A percentile compares a stretch with the other conserved stretches of the same genome.
Evolutionary conservation across 495 filamentous ascomycete species (phyloP).

Genomic region (Aspergillus diversus): DNA sequence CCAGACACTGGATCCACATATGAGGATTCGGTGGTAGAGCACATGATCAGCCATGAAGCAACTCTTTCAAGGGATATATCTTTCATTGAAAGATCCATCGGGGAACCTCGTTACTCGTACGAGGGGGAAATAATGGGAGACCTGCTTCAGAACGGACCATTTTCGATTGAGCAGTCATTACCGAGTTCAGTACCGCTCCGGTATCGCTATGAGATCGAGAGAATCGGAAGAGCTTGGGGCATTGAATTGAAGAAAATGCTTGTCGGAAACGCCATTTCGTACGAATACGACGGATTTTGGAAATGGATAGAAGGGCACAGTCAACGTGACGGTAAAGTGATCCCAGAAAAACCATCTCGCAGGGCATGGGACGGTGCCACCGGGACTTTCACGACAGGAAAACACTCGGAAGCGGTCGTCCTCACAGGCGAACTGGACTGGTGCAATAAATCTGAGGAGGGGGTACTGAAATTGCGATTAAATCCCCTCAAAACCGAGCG

Average conservation of each 20-base stretch:
- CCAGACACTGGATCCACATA: slow-evolving; percentile 35
- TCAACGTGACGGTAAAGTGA: slow-evolving; percentile 29
- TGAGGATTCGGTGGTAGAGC: slow-evolving; percentile 36
- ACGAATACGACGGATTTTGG: slow-evolving; percentile 46
- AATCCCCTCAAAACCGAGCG: slow-evolving; percentile 47
- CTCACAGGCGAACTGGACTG: slow-evolving; percentile 48
- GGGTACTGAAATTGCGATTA: slow-evolving; percentile 45
- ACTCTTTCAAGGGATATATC: slow-evolving; percentile 19
- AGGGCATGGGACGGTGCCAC: slow-evolving; percentile 49
- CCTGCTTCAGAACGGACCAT: slow-evolving; percentile 39
- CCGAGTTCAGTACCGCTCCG: slow-evolving; percentile 39
- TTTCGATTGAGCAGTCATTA: slow-evolving; percentile 34
- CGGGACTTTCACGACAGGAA: slow-evolving; percentile 38
- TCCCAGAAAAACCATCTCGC: slow-evolving; percentile 44
- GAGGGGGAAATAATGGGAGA: slow-evolving; percentile 33
- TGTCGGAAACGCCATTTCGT: slow-evolving; percentile 27
- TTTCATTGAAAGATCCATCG: background rate
- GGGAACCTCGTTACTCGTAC: slow-evolving; percentile 14
- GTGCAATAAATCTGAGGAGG: slow-evolving; percentile 36
- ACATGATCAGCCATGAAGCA: slow-evolving; percentile 31
- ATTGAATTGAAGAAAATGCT: slow-evolving; percentile 41
- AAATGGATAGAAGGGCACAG: slow-evolving; percentile 36
- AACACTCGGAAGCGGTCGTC: slow-evolving; percentile 45
- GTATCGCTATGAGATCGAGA: slow-evolving; percentile 49
- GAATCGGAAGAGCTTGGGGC: slow-evolving; percentile 41